These are phyloP conservation scores for Carex sylvatica DNA, from an alignment of 202 grass and related monocot species.

Conservation along the genomic window DNA sequence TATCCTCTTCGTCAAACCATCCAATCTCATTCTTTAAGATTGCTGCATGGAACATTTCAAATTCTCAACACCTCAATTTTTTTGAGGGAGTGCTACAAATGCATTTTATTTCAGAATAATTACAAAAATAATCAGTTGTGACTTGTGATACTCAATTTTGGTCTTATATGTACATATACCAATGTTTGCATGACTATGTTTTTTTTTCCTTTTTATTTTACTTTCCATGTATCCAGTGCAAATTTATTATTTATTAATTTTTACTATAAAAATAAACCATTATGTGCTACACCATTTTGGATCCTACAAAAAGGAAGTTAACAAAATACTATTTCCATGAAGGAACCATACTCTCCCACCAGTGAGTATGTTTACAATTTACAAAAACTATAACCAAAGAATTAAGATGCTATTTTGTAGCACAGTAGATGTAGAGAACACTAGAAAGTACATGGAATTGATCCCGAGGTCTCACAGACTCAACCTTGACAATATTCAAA, in stretches of 20 bases:
- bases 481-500: not conserved
- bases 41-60: slow-evolving; percentile 43
- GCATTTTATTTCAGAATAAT: not conserved
- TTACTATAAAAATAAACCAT: not conserved
- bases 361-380: not conserved
- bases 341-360: not conserved
- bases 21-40: slow-evolving; percentile 92
- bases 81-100: not conserved
- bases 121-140: not conserved
- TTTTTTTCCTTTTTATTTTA: not conserved
- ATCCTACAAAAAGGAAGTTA: not conserved
- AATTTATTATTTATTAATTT: not conserved
- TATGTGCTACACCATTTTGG: not conserved
- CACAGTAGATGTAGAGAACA: not conserved
- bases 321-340: not conserved
- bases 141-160: not conserved
- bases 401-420: not conserved
- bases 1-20: slow-evolving; percentile 98
- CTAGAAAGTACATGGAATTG: not conserved
- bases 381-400: not conserved
- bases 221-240: not conserved
- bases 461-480: not conserved
- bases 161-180: not conserved
- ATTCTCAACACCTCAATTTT: not conserved
- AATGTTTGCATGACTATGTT: not conserved